Evolutionary conservation across 257 asterid species (phyloP), one percentile per base, ranked within the genome.

Genomic region (Solanum neorickii): DNA sequence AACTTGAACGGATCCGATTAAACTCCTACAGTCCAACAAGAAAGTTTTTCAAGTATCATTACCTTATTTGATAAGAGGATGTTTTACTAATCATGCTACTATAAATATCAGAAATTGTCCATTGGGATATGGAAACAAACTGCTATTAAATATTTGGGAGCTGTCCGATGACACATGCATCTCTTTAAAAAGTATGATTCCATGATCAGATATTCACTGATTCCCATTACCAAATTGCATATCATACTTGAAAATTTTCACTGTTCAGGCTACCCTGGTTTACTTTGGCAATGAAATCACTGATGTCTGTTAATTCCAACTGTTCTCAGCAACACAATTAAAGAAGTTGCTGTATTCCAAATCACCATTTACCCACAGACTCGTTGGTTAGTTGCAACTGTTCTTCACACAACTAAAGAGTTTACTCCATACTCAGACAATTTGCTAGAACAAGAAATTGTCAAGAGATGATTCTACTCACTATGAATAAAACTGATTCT

Each of bases 1-100:
- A 90, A 87, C 98, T 97, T 86, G 98, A 95, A 89, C 94, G 95
- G 83, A 97, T 96, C 86, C 98, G 93, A 86, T 93, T 94, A 89
- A 94, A 97, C 91, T 97, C 99, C 99, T 97, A 85, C 42, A 90
- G 44, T 73, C 86, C 86, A 70, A 84, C 78, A 83, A 87, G 87
- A 68, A 75, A 41, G 82, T 83, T 23, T 47, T 72, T 31, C 49
- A 23, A 33, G 41, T 80, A 80, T 47, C 27, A 16, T 47, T 82
- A 49, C 85, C 29, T 49, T 29, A 47, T 47, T 49, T 49, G 37
- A 49, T 49, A 82, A 29, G 69, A 82, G 85, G 46, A 18, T 10
- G 20, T 82, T 82, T 82, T 18, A 29, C 42, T 20, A 9, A 49
- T 49, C 68, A 49, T 82, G 18, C 69, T 31, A 82, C 49, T 29